These are phyloP conservation scores for Penicillium sp. DNA, from an alignment of 2,329 filamentous ascomycete species.

Conservation along the genomic window DNA sequence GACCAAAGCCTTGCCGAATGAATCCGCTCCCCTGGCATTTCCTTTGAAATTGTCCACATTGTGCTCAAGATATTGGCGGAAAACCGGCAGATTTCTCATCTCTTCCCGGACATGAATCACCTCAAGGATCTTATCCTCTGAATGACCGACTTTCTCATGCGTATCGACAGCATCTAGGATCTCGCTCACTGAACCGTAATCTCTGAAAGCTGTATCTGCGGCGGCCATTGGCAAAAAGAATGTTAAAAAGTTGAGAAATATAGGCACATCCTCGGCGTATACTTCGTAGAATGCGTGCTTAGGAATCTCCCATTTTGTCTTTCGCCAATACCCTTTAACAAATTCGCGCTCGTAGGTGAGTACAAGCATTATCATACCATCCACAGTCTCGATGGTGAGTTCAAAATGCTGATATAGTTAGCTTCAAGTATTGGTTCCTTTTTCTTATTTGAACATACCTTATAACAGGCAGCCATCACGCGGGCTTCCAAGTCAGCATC, in stretches of 20 bases:
- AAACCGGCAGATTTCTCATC: slow-evolving; percentile 13
- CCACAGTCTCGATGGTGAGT: too few relatives aligned
- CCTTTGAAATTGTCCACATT: slow-evolving; percentile 9
- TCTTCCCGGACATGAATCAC: slow-evolving; percentile 13
- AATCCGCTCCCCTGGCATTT: slow-evolving; percentile 9
- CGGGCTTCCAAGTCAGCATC: slow-evolving; percentile 6
- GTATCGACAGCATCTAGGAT: slow-evolving; percentile 13
- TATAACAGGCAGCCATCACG: too few relatives aligned
- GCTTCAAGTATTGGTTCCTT: too few relatives aligned
- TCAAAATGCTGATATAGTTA: too few relatives aligned
- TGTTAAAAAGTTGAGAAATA: slow-evolving; percentile 19
- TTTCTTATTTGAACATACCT: too few relatives aligned
- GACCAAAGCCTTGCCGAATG: slow-evolving; percentile 16
- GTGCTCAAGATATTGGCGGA: slow-evolving; percentile 12
- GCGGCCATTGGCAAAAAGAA: slow-evolving; percentile 20
- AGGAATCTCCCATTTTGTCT: slow-evolving; percentile 14
- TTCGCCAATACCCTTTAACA: slow-evolving; percentile 18
- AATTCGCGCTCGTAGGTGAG: slow-evolving; percentile 18
- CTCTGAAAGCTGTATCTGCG: slow-evolving; percentile 14
- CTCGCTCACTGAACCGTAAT: slow-evolving; percentile 12
- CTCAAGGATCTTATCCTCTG: slow-evolving; percentile 11
- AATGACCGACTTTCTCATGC: slow-evolving; percentile 1
- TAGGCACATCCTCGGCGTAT: slow-evolving; percentile 14
- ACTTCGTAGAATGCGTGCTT: slow-evolving; percentile 19
- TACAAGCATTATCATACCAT: slow-evolving; percentile 23